These are phyloP conservation scores for Coleophoma cylindrospora DNA, from an alignment of 2,329 filamentous ascomycete species.

Conservation along the genomic window DNA sequence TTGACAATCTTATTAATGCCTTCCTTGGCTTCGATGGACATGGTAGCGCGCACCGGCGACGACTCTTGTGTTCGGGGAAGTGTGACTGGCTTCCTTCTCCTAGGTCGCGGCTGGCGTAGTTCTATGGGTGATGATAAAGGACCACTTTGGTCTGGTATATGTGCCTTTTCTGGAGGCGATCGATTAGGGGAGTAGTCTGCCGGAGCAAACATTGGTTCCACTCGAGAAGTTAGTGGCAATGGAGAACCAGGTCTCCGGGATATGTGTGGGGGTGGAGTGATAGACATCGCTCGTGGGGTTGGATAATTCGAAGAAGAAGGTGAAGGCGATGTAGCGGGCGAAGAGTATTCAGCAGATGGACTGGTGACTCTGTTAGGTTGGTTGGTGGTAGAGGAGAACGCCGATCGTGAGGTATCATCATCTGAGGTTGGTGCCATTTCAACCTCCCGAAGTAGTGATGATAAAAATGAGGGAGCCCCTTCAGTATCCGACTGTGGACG, in stretches of 20 bases:
- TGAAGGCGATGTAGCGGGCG: slow-evolving; percentile 63
- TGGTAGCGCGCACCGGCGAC: slow-evolving; percentile 60
- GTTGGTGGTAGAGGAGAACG: slow-evolving; percentile 11
- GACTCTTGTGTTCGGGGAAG: slow-evolving; percentile 40
- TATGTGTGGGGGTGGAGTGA: slow-evolving; percentile 64
- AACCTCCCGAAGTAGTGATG: slow-evolving; percentile 83
- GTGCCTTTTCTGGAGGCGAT: slow-evolving; percentile 31
- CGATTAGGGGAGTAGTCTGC: slow-evolving; percentile 67
- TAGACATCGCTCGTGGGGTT: slow-evolving; percentile 62
- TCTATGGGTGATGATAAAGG: slow-evolving; percentile 18
- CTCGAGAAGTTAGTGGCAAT: slow-evolving; percentile 62
- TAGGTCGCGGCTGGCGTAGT: slow-evolving; percentile 24
- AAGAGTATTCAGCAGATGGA: slow-evolving; percentile 42
- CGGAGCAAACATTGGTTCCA: slow-evolving; percentile 70
- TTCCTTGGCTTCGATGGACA: slow-evolving; percentile 81
- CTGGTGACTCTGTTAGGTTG: slow-evolving; percentile 20
- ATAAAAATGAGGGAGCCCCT: slow-evolving; percentile 72
- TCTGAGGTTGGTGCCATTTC: slow-evolving; percentile 59
- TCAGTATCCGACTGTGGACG: slow-evolving; percentile 28
- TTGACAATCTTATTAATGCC: slow-evolving; percentile 88
- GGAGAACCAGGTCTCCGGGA: slow-evolving; percentile 60
- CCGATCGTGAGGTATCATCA: slow-evolving; percentile 39
- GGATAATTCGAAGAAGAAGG: slow-evolving; percentile 59
- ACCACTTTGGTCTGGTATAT: slow-evolving; percentile 18
- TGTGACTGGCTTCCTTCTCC: slow-evolving; percentile 24